These are phyloP conservation scores for Spergularia azorica DNA, from an alignment of 179 eudicot genomes.

Conservation along the genomic window DNA sequence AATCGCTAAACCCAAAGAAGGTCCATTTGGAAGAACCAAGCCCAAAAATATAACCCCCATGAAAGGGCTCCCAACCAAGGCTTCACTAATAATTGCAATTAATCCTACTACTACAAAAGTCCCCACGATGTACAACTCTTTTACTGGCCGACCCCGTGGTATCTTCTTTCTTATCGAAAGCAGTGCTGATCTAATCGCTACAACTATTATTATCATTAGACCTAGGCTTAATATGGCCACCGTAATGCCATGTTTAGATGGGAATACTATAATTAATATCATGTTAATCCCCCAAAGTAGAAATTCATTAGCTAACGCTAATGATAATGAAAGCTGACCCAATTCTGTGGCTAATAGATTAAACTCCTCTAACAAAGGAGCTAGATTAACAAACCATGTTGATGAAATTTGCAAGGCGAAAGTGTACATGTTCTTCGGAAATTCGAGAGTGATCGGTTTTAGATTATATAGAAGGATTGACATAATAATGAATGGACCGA, in stretches of 20 bases:
- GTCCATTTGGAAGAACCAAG: constrained; percentile 6
- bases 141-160: constrained; percentile 3
- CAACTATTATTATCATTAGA: background rate
- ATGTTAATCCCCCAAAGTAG: background rate
- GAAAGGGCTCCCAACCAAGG: background rate
- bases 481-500: background rate
- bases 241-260: background rate
- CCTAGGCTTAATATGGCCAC: background rate
- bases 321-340: background rate
- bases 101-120: background rate
- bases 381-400: constrained; percentile 12
- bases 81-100: background rate
- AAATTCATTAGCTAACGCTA: background rate
- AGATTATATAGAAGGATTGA: background rate
- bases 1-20: constrained; percentile 2
- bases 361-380: background rate
- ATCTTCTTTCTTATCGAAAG: background rate
- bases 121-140: background rate
- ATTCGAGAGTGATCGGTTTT: background rate
- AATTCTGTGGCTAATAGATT: constrained; percentile 8
- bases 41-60: constrained; percentile 1
- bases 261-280: background rate
- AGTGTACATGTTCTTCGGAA: no score
- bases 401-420: background rate
- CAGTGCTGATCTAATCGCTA: background rate